Evolutionary conservation across 1,284 basidiomycete genomes (phyloP), one percentile per base, ranked within the genome.

Genomic region (Ustilago sp.): DNA sequence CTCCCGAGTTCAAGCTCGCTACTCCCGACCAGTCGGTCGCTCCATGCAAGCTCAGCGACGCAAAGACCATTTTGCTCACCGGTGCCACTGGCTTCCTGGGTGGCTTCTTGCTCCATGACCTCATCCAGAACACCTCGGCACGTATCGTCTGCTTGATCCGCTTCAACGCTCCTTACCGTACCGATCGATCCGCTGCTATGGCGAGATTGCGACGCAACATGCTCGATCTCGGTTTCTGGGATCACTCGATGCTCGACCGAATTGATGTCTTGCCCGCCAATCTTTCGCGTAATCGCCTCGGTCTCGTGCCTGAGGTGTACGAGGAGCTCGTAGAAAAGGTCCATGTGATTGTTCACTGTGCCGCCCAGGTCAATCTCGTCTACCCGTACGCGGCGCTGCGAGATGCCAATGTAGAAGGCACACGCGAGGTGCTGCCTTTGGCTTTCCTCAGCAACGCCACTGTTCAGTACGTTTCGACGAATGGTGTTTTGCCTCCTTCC

Each of bases 71-170:
- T 39, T 67, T 86, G 8, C 71, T 86, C 39, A 86, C 86, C 11
- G 86, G 86, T 36, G 83, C 85, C 28, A 86, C 85, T 11, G 86
- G 86, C 23, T 86, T 79, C 79, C 77, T 86, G 45, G 86, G 86
- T 28, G 83, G 80, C 6, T 85, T 84, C 63, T 59, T 86, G 63
- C 76, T 86, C 19, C 80, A 83, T 55, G 74, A 80, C 32, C 63
- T 86, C 50, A 71, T 85, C 34, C 70, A 83, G 57, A 59, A 77
- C 59, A 82, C 81, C n/a, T 62, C 80, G 17, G 86, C 86, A 11
- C 80, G 71, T 32, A 81, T 86, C 69, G 77, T 85, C 38, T 86
- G 86, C 65, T 63, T 86, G 23, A 83, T 86, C 45, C 83, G 86
- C 52, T 86, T 85, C 77, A 72, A 79, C 34, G 68, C 79, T 47